Conservation (phyloP, 2,329 filamentous ascomycete species). For the Trematosphaeria pertusa region DNA sequence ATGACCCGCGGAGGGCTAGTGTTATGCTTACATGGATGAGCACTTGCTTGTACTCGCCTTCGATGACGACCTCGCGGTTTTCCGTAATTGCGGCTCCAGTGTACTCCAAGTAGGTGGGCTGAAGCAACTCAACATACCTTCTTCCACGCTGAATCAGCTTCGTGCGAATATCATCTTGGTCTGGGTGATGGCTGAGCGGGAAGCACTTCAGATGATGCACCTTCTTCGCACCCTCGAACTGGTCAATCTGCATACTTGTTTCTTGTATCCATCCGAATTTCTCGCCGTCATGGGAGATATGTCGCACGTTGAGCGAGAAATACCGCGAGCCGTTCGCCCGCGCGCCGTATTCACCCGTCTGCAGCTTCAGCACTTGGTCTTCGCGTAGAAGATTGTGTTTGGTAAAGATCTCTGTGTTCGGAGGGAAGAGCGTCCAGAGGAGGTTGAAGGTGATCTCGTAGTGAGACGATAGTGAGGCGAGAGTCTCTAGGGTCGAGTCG, state of each 20-base stretch:
- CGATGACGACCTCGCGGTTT: conserved; percentile 7
- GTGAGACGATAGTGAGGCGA: too few species aligned
- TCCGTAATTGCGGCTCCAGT: conserved; percentile 4
- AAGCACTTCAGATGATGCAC: conserved; percentile 14
- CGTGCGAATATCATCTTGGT: conserved; percentile 6
- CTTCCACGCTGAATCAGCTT: conserved; percentile 51
- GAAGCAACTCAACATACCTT: conserved; percentile 40
- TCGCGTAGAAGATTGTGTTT: too few species aligned
- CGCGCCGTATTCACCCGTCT: too few species aligned
- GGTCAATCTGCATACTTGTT: too few species aligned
- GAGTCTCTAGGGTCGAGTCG: conserved; percentile 9
- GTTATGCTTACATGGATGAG: too few species aligned
- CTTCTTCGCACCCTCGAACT: conserved; percentile 19
- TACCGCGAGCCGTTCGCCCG: too few species aligned
- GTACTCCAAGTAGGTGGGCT: conserved; percentile 14
- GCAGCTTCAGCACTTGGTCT: too few species aligned
- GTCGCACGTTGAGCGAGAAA: too few species aligned
- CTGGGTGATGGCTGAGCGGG: conserved; percentile 14
- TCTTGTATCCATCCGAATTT: too few species aligned
- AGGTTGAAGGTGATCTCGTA: conserved; percentile 22
- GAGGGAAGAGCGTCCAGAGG: conserved; percentile 24
- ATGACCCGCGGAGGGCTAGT: too few species aligned
- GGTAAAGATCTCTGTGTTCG: conserved; percentile 15
- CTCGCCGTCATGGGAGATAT: too few species aligned
- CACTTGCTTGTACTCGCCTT: too few species aligned